These are phyloP conservation scores for Pezicula radicicola DNA, from an alignment of 2,329 filamentous ascomycete species.

Conservation along the genomic window DNA sequence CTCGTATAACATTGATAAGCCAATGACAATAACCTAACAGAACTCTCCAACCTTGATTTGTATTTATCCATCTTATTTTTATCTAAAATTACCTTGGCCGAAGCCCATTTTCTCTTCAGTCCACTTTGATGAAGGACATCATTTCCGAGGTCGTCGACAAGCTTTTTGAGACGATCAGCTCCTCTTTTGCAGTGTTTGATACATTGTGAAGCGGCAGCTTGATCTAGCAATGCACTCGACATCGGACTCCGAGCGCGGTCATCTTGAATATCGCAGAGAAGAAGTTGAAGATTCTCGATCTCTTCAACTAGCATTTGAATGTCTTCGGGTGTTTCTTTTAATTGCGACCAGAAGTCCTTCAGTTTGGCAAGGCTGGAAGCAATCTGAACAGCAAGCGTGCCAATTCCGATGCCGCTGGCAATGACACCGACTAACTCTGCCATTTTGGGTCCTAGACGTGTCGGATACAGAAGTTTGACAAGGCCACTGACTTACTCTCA, in stretches of 20 bases:
- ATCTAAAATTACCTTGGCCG: constrained; percentile 6
- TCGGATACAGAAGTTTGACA: too few relatives aligned
- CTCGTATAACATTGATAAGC: not conserved
- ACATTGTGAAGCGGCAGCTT: not conserved
- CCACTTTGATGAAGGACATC: not conserved
- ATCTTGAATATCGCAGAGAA: constrained; percentile 4
- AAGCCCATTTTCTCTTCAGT: constrained; percentile 3
- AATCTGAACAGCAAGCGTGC: constrained; percentile 5
- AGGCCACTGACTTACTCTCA: too few relatives aligned
- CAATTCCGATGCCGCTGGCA: constrained; percentile 9
- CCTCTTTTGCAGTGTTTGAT: constrained; percentile 2
- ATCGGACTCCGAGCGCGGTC: not conserved
- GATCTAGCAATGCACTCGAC: not conserved
- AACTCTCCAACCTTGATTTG: constrained; percentile 5
- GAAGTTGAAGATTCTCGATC: constrained; percentile 3
- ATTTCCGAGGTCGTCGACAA: not conserved
- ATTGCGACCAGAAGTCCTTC: constrained; percentile 7
- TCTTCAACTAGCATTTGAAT: constrained; percentile 1
- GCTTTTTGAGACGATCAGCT: not conserved
- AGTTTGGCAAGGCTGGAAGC: constrained; percentile 4
- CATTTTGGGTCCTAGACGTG: not conserved
- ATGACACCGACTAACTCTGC: constrained; percentile 7
- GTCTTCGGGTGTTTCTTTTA: constrained; percentile 9
- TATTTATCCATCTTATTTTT: constrained; percentile 3
- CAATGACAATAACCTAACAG: constrained; percentile 5